Evolutionary conservation across 2,329 filamentous ascomycete species (phyloP), one percentile per base, ranked within the genome.

Genomic region (Coniochaeta sp.): DNA sequence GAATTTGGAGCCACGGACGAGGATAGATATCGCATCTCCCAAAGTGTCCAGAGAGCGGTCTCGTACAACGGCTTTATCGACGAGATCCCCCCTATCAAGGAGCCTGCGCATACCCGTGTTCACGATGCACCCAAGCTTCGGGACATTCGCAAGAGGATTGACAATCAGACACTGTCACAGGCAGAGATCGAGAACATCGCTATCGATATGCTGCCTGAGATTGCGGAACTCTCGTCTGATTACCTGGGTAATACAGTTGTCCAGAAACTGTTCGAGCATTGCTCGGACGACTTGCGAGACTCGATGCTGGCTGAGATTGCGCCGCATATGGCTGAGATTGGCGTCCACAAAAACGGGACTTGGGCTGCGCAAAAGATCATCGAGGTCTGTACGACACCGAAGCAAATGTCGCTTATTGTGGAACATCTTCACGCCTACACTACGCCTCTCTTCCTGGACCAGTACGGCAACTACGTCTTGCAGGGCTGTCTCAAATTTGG

Each of bases 311-410:
- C 79, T 16, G 87, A 93, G 70, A 96, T 99, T 68, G 86, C 90
- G 2, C 93, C 93, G 61, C 93, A 97, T 71, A 84, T 98, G 72
- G 92, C 93, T 28, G 93, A 98, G 75, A 97, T 98, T 75, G 95
- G 95, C 68, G 88, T 97, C 8, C 95, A 99, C 82, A 99, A 99
- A 84, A 99, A 99, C 69, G 95, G 95, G 64, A 99, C 95, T 1
- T 99, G 95, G 95, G 95, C 95, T 59, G 95, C 95, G 1, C 95
- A 99, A 76, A 99, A 98, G 82, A 98, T 99, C 69, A 98, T 99
- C 67, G 93, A 98, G 69, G 91, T 96, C 7, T 93, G 92, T 73
- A 91, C 95, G 76, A 91, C 89, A 0, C 86, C 89, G 6, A 78
- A 80, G 44, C 93, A 98, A 76, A 93, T 95, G 87, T 77, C 80